phyloP scores from a whole-genome alignment of 148 eudicot species.

The Pouteria glomerata region DNA sequence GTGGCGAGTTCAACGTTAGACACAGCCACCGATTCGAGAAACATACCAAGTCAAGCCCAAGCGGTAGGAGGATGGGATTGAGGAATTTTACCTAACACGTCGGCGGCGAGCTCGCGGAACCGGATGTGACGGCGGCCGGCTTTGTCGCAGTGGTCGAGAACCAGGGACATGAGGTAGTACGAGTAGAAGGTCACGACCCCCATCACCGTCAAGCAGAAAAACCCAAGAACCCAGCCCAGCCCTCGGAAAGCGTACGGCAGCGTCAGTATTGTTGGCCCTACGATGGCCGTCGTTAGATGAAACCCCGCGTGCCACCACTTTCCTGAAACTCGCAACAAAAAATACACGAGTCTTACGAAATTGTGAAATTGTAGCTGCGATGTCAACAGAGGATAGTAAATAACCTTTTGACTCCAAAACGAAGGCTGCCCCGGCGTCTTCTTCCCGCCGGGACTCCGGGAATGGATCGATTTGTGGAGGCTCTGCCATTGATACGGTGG shows the following conservation, averaged over 20 bases:
- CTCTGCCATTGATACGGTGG: too few species aligned
- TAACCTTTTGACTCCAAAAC: slow-evolving; percentile 90
- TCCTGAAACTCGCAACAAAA: too few species aligned
- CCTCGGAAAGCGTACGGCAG: slow-evolving; percentile 85
- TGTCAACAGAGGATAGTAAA: too few species aligned
- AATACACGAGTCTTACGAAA: too few species aligned
- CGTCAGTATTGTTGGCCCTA: slow-evolving; percentile 84
- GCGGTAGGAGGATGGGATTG: too few species aligned
- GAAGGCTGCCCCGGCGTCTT: slow-evolving; percentile 87
- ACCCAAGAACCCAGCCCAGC: slow-evolving; percentile 77
- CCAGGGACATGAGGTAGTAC: slow-evolving; percentile 79
- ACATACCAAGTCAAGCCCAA: too few species aligned
- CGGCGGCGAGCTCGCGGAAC: slow-evolving; percentile 93
- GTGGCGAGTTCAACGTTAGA: too few species aligned
- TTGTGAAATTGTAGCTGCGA: too few species aligned
- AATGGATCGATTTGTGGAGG: too few species aligned
- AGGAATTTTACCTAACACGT: slow-evolving; percentile 54
- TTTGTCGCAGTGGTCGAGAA: slow-evolving; percentile 80
- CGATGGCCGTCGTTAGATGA: slow-evolving; percentile 92
- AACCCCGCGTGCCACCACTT: slow-evolving; percentile 98
- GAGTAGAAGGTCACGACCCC: slow-evolving; percentile 81
- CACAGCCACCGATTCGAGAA: too few species aligned
- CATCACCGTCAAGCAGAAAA: slow-evolving; percentile 73
- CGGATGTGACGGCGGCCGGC: slow-evolving; percentile 90
- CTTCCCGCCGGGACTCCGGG: slow-evolving; percentile 12